Conservation (phyloP, 352 stramenopile genomes). For the Phytophthora hibernalis region DNA sequence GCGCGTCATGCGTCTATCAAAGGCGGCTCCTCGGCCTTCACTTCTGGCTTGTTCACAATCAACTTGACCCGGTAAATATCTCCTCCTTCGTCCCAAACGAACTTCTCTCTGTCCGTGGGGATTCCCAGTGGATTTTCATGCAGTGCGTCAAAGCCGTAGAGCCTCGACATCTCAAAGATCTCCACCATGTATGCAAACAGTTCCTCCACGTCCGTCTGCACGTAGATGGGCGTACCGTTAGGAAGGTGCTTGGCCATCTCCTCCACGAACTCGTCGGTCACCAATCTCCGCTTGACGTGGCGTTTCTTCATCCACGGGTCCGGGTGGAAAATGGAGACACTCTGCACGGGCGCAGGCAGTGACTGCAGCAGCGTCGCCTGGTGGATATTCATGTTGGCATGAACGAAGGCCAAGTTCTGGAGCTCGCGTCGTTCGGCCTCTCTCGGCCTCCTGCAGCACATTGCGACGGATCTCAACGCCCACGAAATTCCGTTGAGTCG, state of each 20-base stretch:
- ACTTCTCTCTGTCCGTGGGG: conserved; percentile 79
- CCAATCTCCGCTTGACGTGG: conserved; percentile 83
- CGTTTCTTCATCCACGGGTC: conserved; percentile 92
- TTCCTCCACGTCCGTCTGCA: conserved; percentile 87
- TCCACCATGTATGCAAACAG: conserved; percentile 89
- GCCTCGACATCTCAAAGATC: conserved; percentile 62
- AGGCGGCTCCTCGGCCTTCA: neutral
- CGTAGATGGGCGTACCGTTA: conserved; percentile 69
- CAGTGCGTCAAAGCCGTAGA: conserved; percentile 53
- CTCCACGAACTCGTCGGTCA: conserved; percentile 70
- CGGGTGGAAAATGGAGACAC: conserved; percentile 90
- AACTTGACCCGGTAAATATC: conserved; percentile 77
- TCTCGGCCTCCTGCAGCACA: conserved; percentile 66
- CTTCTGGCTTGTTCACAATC: conserved; percentile 35
- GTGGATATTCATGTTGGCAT: conserved; percentile 90
- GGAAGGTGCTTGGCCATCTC: conserved; percentile 64
- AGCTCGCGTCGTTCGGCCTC: conserved; percentile 54
- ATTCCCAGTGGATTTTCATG: conserved; percentile 67
- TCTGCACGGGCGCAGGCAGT: conserved; percentile 58
- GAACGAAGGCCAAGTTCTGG: conserved; percentile 76
- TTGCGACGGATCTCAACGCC: conserved; percentile 88
- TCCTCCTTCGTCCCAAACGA: conserved; percentile 65
- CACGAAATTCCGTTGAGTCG: conserved; percentile 65
- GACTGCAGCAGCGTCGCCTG: conserved; percentile 64
- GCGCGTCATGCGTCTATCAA: conserved; percentile 18